Evolutionary conservation across 495 filamentous ascomycete species (phyloP), one percentile per base, ranked within the genome.

Genomic region (Penicillium goetzii): DNA sequence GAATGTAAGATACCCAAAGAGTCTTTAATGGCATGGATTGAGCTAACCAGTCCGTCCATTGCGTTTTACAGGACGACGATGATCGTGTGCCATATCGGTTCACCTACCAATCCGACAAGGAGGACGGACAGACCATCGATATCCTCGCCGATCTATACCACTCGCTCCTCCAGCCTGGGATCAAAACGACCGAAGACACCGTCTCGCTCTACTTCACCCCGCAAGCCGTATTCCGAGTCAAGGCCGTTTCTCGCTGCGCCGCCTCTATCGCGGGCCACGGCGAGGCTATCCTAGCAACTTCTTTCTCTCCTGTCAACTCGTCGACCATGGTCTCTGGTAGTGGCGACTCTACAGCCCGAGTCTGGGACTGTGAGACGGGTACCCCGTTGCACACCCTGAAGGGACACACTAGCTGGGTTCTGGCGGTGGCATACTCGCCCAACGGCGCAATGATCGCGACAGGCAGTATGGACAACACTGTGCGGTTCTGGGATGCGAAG

Each of bases 361-460:
- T 99, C 78, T 97, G 92, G 90, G 95, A 99, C 68, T 96, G 92
- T 57, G 91, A 98, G 69, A 97, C 92, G 0, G 93, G 93, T 49
- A 98, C 94, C 0, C 93, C 96, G 0, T 78, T 92, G 58, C 85
- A 90, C 72, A 97, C 93, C 2, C 76, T 99, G 25, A 96, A 96
- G 72, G 95, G 95, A 14, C 96, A 98, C 74, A 91, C 90, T 15
- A 89, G 89, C 62, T 98, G 93, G 94, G 93, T 99, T 9, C 78
- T 99, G 65, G 90, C 87, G 2, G 90, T 96, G 15, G 85, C 83
- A 60, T 99, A 90, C 86, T 93, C 89, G 33, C 94, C 92, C 9
- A 92, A 96, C 70, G 91, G 88, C 17, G 81, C 83, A 14, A 85
- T 88, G 56, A 84, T 99, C 54, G 96, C 92, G 11, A 98, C 94